phyloP scores from a whole-genome alignment of 2,329 filamentous ascomycete genomes.

The Pestalotiopsis sp. region DNA sequence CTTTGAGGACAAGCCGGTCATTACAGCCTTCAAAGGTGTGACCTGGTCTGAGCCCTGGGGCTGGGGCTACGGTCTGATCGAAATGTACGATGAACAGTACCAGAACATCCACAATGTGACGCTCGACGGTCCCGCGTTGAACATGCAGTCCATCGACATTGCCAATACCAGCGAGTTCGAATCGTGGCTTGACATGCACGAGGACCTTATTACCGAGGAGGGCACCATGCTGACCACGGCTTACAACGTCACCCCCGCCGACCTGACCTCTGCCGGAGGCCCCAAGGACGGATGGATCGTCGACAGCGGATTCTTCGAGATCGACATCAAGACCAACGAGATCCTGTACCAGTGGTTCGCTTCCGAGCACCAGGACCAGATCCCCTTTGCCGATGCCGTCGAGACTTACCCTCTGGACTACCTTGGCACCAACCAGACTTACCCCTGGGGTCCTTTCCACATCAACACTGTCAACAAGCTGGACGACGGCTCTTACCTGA shows the following conservation, averaged over 20 bases:
- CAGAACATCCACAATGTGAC: conserved; percentile 25
- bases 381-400: conserved; percentile 20
- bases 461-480: conserved; percentile 29
- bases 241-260: conserved; percentile 31
- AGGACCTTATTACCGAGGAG: conserved; percentile 30
- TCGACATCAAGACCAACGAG: conserved; percentile 42
- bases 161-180: conserved; percentile 9
- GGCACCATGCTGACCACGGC: conserved; percentile 32
- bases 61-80: conserved; percentile 34
- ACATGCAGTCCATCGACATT: not conserved
- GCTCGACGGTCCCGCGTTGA: conserved; percentile 12
- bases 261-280: conserved; percentile 35
- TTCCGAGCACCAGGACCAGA: conserved; percentile 37
- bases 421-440: conserved; percentile 21
- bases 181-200: conserved; percentile 33
- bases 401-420: conserved; percentile 22
- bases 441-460: conserved; percentile 30
- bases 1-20: conserved; percentile 31
- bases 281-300: conserved; percentile 34
- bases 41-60: conserved; percentile 27
- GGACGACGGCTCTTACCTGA: conserved; percentile 28
- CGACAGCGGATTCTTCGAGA: conserved; percentile 42
- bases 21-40: conserved; percentile 33
- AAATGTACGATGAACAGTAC: conserved; percentile 34
- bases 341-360: conserved; percentile 44